Evolutionary conservation across 2,329 filamentous ascomycete species (phyloP).

Genomic region (Colletotrichum sojae): DNA sequence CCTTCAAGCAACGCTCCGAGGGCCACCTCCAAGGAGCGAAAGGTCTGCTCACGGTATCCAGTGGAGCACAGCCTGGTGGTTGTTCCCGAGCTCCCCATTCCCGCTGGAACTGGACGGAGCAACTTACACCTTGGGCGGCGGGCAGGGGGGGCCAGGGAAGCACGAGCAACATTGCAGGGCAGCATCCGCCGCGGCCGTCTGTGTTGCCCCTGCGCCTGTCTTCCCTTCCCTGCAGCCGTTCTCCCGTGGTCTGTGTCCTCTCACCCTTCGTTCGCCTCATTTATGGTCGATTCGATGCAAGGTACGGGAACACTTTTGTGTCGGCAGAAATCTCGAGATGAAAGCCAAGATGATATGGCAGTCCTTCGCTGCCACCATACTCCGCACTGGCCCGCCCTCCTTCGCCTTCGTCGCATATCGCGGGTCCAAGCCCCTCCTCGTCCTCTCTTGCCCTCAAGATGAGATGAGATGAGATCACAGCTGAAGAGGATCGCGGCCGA

Average conservation of each 20-base stretch:
- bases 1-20: slow-evolving; percentile 1
- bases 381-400: slow-evolving; percentile 22
- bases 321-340: slow-evolving; percentile 15
- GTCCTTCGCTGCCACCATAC: slow-evolving; percentile 17
- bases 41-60: slow-evolving; percentile 11
- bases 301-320: slow-evolving; percentile 31
- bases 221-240: slow-evolving; percentile 41
- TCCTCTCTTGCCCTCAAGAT: slow-evolving; percentile 15
- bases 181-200: slow-evolving; percentile 36
- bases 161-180: slow-evolving; percentile 38
- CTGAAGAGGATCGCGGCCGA: slow-evolving; percentile 42
- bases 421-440: neutral
- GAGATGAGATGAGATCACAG: slow-evolving; percentile 39
- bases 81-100: slow-evolving; percentile 24
- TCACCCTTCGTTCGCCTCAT: slow-evolving; percentile 38
- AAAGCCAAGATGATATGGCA: slow-evolving; percentile 28
- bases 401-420: slow-evolving; percentile 34
- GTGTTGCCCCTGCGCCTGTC: slow-evolving; percentile 40
- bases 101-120: slow-evolving; percentile 17
- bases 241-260: slow-evolving; percentile 42
- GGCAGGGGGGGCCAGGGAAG: slow-evolving; percentile 32
- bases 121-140: slow-evolving; percentile 11
- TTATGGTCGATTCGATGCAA: slow-evolving; percentile 37
- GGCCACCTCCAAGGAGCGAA: slow-evolving; percentile 1
- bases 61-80: slow-evolving; percentile 28